Base-by-base conservation (phyloP, 1,284 basidiomycete species). In the Pseudozyma tsukubaensis region DNA sequence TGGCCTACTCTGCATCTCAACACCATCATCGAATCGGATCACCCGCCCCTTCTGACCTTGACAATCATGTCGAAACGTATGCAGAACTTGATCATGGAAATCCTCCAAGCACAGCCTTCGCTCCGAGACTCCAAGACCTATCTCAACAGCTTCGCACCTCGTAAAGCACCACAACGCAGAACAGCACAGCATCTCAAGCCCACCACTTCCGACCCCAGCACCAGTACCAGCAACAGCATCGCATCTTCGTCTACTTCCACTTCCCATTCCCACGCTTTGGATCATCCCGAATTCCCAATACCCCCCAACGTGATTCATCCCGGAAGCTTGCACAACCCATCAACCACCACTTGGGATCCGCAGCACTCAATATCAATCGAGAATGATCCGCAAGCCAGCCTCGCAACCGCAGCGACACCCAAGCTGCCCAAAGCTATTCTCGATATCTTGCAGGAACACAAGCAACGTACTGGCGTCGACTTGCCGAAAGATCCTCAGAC, bases 11-110 rank as follows among this genome's bases (percentile, higher is more conserved):
- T 35, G 18, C 40, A n/a, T 54, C 37, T 44, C 48, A 10, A 11
- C 10, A 13, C 32, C 13, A 29, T 42, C 16, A 19, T 21, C 9
- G 16, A 16, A 14, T 52, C 45, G 21, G 24, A 48, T 51, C 49
- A 14, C 24, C 24, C 34, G 36, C n/a, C 19, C 8, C 32, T 16
- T 10, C 42, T 55, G 50, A 35, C 39, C n/a, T n/a, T n/a, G n/a
- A 40, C 51, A 36, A 69, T 21, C 58, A 80, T 81, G 72, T 81
- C 81, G 50, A 77, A 76, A 63, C 75, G 68, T 39, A 72, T 81
- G 66, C 84, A 99, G 94, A 95, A 97, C 83, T 95, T 99, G 82
- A 96, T 99, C 84, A 87, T 99, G 56, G 96, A 94, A 50, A 92
- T 99, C 79, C 88, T 99, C 57, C 91, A 92, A 73, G 92, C 97